Evolutionary conservation across 768 basidiomycete genomes (phyloP).

Genomic region (Pleurotus pulmonarius): DNA sequence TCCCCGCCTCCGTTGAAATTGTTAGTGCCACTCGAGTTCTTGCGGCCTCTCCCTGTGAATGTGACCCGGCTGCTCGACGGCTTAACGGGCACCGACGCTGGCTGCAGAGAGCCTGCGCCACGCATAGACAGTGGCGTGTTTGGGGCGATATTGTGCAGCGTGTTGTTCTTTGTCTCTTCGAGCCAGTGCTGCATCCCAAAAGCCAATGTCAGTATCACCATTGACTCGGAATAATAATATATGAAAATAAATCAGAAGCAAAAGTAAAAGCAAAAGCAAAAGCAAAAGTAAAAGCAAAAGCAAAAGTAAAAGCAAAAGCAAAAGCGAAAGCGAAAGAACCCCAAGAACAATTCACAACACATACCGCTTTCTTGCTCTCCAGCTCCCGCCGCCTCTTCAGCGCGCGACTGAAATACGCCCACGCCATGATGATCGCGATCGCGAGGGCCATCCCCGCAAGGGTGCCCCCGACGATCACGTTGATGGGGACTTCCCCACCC

Average conservation of each 20-base stretch:
- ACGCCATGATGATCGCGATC: conserved; percentile 34
- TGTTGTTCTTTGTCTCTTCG: conserved; percentile 33
- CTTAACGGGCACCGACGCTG: background rate
- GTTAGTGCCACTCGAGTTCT: background rate
- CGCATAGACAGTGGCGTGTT: conserved; percentile 20
- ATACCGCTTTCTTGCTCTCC: conserved; percentile 22
- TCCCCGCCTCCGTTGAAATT: too few relatives aligned
- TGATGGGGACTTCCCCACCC: conserved; percentile 34
- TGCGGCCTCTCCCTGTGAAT: conserved; percentile 25
- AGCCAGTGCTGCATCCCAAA: conserved; percentile 13
- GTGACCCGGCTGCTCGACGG: conserved; percentile 33
- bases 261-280: background rate
- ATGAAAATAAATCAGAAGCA: background rate
- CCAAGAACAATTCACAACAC: background rate
- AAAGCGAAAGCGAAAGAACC: background rate
- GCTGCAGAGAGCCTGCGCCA: conserved; percentile 17
- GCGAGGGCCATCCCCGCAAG: conserved; percentile 45
- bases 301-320: background rate
- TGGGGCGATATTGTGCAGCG: conserved; percentile 33
- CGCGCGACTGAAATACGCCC: conserved; percentile 43
- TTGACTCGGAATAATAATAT: too few relatives aligned
- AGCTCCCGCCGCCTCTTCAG: conserved; percentile 33
- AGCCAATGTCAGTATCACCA: too few relatives aligned
- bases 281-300: background rate
- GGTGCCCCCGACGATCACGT: conserved; percentile 47